Conservation (phyloP, 768 basidiomycete species). For the Dioszegia aurantiaca region DNA sequence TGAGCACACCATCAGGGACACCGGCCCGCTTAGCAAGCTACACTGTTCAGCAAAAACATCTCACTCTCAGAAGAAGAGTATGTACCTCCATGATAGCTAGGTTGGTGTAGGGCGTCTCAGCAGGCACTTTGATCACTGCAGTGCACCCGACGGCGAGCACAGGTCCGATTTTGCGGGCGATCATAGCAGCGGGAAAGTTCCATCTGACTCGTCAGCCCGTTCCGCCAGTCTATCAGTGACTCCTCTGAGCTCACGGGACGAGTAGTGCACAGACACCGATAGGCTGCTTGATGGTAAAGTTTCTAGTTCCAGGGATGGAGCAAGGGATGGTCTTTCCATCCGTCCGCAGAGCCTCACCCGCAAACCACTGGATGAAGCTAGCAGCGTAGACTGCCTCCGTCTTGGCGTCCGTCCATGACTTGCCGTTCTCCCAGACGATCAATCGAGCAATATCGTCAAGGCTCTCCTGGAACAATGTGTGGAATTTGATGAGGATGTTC, state of each 20-base stretch:
- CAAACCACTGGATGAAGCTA: conserved; percentile 55
- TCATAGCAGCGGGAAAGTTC: conserved; percentile 95
- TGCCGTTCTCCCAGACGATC: conserved; percentile 92
- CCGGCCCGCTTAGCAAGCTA: conserved; percentile 85
- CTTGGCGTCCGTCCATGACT: conserved; percentile 79
- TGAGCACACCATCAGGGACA: conserved; percentile 89
- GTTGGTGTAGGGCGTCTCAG: conserved; percentile 90
- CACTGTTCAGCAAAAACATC: not conserved
- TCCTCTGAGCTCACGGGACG: conserved; percentile 34
- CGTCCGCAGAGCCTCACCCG: conserved; percentile 85
- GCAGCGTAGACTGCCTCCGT: conserved; percentile 71
- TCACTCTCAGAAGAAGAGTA: not conserved
- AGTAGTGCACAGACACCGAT: conserved; percentile 54
- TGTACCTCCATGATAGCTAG: conserved; percentile 84
- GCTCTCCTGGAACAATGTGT: conserved; percentile 73
- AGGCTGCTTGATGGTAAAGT: conserved; percentile 90
- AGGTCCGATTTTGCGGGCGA: conserved; percentile 51
- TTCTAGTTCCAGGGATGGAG: conserved; percentile 65
- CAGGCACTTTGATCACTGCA: conserved; percentile 86
- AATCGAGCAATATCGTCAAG: conserved; percentile 81
- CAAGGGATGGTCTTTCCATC: conserved; percentile 91
- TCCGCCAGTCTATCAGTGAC: not conserved
- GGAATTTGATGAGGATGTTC: conserved; percentile 76
- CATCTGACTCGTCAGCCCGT: conserved; percentile 24
- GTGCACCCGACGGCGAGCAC: conserved; percentile 94